Conservation (phyloP, 1,139 yeast genomes). For the Taphrina betulina region DNA sequence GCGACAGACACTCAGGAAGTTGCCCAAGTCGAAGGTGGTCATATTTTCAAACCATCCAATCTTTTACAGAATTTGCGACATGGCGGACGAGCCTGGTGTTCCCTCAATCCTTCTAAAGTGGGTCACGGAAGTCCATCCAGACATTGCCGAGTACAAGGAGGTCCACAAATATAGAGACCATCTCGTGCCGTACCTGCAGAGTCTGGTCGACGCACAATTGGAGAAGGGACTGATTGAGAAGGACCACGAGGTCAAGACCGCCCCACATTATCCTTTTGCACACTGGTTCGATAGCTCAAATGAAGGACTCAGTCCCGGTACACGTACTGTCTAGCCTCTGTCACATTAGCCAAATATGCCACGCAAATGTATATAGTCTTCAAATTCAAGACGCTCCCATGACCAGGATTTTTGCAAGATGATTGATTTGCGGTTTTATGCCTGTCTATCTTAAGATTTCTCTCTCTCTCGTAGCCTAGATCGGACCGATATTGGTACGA, state of each 20-base stretch:
- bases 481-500: too few relatives aligned
- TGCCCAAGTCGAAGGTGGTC: slow-evolving; percentile 62
- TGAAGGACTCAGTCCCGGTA: too few relatives aligned
- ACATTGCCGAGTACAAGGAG: slow-evolving; percentile 62
- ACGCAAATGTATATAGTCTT: too few relatives aligned
- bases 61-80: slow-evolving; percentile 67
- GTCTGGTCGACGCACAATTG: slow-evolving; percentile 57
- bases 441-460: too few relatives aligned
- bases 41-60: slow-evolving; percentile 68
- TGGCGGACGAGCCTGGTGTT: slow-evolving; percentile 73
- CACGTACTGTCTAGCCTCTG: too few relatives aligned
- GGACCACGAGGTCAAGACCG: slow-evolving; percentile 60
- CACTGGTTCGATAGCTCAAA: slow-evolving; percentile 46
- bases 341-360: too few relatives aligned
- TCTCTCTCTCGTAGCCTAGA: too few relatives aligned
- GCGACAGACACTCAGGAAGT: slow-evolving; percentile 64
- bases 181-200: slow-evolving; percentile 58
- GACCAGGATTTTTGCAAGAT: too few relatives aligned
- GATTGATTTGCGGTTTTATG: too few relatives aligned
- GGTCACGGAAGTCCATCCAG: slow-evolving; percentile 64
- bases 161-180: slow-evolving; percentile 61
- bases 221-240: slow-evolving; percentile 56
- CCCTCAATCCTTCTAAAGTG: slow-evolving; percentile 66
- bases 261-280: slow-evolving; percentile 64
- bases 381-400: too few relatives aligned